These are phyloP conservation scores for Teratosphaeria nubilosa DNA, from an alignment of 2,329 filamentous ascomycete species.

Conservation along the genomic window DNA sequence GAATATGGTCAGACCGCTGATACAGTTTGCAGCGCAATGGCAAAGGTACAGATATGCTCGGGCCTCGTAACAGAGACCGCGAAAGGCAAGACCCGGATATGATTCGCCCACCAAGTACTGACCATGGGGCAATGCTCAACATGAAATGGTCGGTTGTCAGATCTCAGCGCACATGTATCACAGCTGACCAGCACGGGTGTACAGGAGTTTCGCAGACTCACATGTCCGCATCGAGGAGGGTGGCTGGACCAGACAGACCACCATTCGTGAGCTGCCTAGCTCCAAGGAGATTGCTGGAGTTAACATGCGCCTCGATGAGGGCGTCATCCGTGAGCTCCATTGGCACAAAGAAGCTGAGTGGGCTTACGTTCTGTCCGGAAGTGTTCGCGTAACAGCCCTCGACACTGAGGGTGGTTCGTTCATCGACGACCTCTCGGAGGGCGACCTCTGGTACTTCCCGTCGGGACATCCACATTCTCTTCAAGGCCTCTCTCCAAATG, in stretches of 20 bases:
- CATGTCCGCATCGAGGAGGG: conserved; percentile 51
- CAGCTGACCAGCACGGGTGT: background rate
- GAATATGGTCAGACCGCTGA: background rate
- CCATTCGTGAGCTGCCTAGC: conserved; percentile 52
- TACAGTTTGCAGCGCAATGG: conserved; percentile 17
- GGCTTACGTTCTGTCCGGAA: conserved; percentile 58
- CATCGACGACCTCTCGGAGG: conserved; percentile 64
- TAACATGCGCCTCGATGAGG: conserved; percentile 65
- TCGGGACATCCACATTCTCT: conserved; percentile 67
- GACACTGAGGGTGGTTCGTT: conserved; percentile 68
- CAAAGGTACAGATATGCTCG: conserved; percentile 54
- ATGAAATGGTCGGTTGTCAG: conserved; percentile 50
- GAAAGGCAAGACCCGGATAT: conserved; percentile 62
- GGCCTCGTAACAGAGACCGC: conserved; percentile 58
- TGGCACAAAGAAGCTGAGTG: conserved; percentile 77
- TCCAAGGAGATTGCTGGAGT: conserved; percentile 65
- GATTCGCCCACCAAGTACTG: conserved; percentile 61
- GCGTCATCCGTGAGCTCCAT: conserved; percentile 66
- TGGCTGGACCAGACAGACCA: conserved; percentile 68
- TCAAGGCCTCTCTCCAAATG: conserved; percentile 58
- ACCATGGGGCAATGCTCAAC: conserved; percentile 59
- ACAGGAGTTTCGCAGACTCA: conserved; percentile 34
- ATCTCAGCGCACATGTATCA: background rate
- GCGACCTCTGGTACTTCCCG: conserved; percentile 75
- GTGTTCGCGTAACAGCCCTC: conserved; percentile 60